A percentile compares a stretch with the other conserved stretches of the same genome.
Evolutionary conservation across 2,329 filamentous ascomycete species (phyloP).

Genomic region (Aspergillus felis): DNA sequence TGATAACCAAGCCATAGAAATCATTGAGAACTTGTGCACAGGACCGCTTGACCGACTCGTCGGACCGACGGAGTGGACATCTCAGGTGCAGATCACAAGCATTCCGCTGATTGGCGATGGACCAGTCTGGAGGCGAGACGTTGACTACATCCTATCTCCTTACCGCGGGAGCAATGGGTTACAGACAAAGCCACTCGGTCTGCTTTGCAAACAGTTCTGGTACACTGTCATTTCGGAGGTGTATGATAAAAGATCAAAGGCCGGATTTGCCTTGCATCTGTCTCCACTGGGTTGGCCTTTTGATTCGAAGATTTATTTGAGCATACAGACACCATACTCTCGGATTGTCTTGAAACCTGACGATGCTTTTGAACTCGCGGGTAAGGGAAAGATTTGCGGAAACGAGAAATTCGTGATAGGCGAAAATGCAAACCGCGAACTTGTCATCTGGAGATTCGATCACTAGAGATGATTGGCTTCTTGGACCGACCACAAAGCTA

Average conservation of each 20-base stretch:
- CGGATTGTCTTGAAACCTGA: conserved; percentile 20
- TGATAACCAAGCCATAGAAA: conserved; percentile 46
- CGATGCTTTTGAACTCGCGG: conserved; percentile 49
- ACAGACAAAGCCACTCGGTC: conserved; percentile 29
- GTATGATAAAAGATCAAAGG: conserved; percentile 26
- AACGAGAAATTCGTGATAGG: conserved; percentile 62
- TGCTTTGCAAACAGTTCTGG: conserved; percentile 26
- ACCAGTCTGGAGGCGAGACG: conserved; percentile 48
- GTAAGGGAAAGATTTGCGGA: conserved; percentile 53
- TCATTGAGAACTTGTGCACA: conserved; percentile 55
- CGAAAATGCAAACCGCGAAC: conserved; percentile 49
- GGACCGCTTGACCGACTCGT: conserved; percentile 48
- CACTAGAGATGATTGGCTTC: conserved; percentile 10
- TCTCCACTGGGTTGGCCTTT: conserved; percentile 24
- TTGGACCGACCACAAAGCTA: neutral
- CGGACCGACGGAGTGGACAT: conserved; percentile 34
- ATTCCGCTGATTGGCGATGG: conserved; percentile 52
- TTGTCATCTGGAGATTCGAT: conserved; percentile 54
- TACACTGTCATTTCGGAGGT: conserved; percentile 36
- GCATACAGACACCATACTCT: conserved; percentile 24
- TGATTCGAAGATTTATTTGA: conserved; percentile 23
- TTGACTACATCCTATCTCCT: conserved; percentile 44
- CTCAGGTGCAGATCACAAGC: conserved; percentile 48
- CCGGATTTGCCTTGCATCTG: conserved; percentile 37
- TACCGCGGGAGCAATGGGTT: conserved; percentile 40